A percentile compares a stretch with the other conserved stretches of the same genome.
Conservation (phyloP, 306 rosid genomes). For the Parietaria judaica region DNA sequence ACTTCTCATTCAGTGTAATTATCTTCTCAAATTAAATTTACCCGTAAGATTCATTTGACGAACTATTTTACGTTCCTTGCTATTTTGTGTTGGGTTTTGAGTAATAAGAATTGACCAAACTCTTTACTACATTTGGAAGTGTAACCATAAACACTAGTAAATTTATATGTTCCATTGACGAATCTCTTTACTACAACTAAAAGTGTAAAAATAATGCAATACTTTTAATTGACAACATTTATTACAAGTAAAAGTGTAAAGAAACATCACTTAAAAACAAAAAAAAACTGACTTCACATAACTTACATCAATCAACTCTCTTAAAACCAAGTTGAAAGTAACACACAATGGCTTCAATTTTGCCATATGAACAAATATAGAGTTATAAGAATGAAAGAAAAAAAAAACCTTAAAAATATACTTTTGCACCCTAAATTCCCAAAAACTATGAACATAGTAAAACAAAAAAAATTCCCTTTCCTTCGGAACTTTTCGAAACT, state of each 20-base stretch:
- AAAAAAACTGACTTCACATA: constrained; percentile 28
- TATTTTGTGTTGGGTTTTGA: too few species aligned
- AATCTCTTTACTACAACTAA: neutral
- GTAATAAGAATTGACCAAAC: too few species aligned
- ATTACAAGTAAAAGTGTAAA: constrained; percentile 30
- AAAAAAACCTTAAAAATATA: constrained; percentile 33
- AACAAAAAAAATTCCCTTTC: neutral
- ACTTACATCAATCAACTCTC: constrained; percentile 23
- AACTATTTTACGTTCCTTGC: too few species aligned
- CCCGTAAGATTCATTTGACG: too few species aligned
- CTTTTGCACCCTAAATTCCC: constrained; percentile 9
- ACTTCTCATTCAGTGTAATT: too few species aligned
- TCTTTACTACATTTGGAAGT: too few species aligned
- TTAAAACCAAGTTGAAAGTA: constrained; percentile 6
- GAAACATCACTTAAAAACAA: neutral
- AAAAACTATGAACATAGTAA: constrained; percentile 9
- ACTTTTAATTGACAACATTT: constrained; percentile 33
- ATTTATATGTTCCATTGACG: too few species aligned
- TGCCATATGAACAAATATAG: constrained; percentile 4
- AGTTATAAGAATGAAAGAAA: constrained; percentile 7
- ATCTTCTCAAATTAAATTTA: too few species aligned
- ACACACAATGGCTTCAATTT: constrained; percentile 19
- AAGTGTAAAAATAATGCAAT: constrained; percentile 13
- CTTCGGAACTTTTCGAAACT: too few species aligned
- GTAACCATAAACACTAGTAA: too few species aligned